phyloP scores from a whole-genome alignment of 2,329 filamentous ascomycete species.

The Neopestalotiopsis rosae region DNA sequence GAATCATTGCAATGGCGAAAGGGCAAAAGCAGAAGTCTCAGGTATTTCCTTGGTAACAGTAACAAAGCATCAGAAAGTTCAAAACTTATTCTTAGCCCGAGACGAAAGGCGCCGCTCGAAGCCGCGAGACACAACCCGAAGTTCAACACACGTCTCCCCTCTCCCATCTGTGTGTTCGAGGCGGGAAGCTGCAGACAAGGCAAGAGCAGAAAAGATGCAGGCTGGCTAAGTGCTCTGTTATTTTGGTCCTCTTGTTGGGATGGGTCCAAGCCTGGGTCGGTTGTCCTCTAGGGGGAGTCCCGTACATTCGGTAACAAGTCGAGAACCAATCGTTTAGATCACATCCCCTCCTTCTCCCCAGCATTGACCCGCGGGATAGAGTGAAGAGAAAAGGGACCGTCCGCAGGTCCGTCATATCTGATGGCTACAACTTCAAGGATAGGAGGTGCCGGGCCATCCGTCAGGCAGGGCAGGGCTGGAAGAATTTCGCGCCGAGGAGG shows the following conservation, averaged over 20 bases:
- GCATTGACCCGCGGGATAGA: not conserved
- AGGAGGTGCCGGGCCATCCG: not conserved
- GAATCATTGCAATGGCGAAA: not conserved
- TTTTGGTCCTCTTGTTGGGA: not conserved
- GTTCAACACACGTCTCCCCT: not conserved
- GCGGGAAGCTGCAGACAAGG: slow-evolving; percentile 3
- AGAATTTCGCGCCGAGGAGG: slow-evolving; percentile 5
- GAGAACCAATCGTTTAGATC: slow-evolving; percentile 8
- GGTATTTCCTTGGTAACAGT: not conserved
- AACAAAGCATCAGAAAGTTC: not conserved
- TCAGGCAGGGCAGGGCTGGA: not conserved
- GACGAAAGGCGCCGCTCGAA: not conserved
- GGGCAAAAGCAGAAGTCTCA: not conserved
- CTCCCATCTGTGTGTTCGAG: not conserved
- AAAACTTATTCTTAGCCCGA: slow-evolving; percentile 4
- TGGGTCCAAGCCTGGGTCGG: not conserved
- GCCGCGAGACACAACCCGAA: not conserved
- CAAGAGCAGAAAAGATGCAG: no score
- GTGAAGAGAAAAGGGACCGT: no score
- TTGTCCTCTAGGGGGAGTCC: slow-evolving; percentile 9
- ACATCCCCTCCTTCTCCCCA: not conserved
- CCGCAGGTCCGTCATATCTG: not conserved
- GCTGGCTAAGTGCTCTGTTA: not conserved
- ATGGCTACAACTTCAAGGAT: not conserved
- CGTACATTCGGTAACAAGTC: not conserved